A percentile compares a stretch with the other conserved stretches of the same genome.
Evolutionary conservation across 768 basidiomycete species (phyloP).

Genomic region (Ramaria rubella): DNA sequence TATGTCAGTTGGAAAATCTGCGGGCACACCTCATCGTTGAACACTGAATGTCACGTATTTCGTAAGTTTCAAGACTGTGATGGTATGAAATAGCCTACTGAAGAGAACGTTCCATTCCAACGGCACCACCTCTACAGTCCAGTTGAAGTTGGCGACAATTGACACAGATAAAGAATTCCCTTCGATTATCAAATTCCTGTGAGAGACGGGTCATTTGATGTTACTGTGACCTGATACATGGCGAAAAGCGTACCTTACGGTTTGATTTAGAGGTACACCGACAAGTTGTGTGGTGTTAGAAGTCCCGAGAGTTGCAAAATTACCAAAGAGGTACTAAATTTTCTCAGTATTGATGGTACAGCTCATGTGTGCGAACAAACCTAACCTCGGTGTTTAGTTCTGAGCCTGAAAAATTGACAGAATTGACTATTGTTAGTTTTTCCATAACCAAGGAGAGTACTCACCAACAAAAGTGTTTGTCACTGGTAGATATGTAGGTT

Average conservation of each 20-base stretch:
- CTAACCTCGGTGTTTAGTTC: background rate
- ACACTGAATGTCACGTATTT: background rate
- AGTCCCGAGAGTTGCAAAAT: background rate
- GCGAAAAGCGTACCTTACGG: background rate
- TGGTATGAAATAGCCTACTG: background rate
- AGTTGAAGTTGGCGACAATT: background rate
- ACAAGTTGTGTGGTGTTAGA: background rate
- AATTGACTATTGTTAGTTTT: background rate
- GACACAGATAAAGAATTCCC: background rate
- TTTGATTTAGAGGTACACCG: background rate
- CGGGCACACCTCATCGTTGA: background rate
- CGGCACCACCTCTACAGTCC: slow-evolving; percentile 1
- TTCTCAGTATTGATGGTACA: background rate
- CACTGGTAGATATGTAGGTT: background rate
- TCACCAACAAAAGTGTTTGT: background rate
- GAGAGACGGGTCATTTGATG: background rate
- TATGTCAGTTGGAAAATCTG: background rate
- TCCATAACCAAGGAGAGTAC: no score
- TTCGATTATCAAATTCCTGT: slow-evolving; percentile 2
- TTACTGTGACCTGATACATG: background rate
- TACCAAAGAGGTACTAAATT: background rate
- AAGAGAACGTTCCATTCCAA: background rate
- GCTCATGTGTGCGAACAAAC: background rate
- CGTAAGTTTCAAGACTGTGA: background rate
- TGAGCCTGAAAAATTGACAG: background rate